Base-by-base conservation (phyloP, 192 early-diverging fungal species). In the Backusella parvicylindrica region DNA sequence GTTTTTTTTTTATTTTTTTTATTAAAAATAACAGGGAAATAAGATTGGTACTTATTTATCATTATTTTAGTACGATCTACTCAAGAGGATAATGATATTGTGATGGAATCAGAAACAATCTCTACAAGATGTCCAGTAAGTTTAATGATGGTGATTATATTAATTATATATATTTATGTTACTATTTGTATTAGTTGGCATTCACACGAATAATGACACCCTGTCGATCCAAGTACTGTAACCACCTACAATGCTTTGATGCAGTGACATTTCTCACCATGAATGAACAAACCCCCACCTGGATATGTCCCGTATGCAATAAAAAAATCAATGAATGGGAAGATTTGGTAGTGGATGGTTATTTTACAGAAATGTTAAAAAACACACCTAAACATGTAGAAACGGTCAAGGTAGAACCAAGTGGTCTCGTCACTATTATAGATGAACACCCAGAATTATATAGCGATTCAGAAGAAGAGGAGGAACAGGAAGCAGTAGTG, bases 171-270 rank as follows among this genome's bases (percentile, higher is more conserved):
- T 37, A n/a, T 23, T 69, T 18, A 71, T 60, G 33, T 28, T 37
- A 53, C 16, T 69, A 68, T 60, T 38, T 38, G 30, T 33, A 26
- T 12, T 77, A 89, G 85, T 79, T 89, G 33, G 87, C 86, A 12
- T 87, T 89, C 36, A 86, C 85, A 16, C 88, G 92, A 8, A 94
- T 96, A 41, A 81, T 68, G 0, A 76, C 83, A 21, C 93, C 95
- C 0, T 83, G 80, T 6, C 87, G 91, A 33, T 87, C 92, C 1
- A 79, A 68, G 15, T 75, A 80, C 9, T 96, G 95, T 73, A 73
- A 87, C 40, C 95, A 96, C 75, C 64, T 92, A n/a, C 93, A 96
- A 77, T 96, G 95, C 78, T 96, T 94, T 82, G 95, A 96, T 70
- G 86, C 83, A 15, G 86, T 83, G 6, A 90, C 87, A 1, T 95